phyloP scores from a whole-genome alignment of 2,329 filamentous ascomycete genomes.

The Xylaria sp. region DNA sequence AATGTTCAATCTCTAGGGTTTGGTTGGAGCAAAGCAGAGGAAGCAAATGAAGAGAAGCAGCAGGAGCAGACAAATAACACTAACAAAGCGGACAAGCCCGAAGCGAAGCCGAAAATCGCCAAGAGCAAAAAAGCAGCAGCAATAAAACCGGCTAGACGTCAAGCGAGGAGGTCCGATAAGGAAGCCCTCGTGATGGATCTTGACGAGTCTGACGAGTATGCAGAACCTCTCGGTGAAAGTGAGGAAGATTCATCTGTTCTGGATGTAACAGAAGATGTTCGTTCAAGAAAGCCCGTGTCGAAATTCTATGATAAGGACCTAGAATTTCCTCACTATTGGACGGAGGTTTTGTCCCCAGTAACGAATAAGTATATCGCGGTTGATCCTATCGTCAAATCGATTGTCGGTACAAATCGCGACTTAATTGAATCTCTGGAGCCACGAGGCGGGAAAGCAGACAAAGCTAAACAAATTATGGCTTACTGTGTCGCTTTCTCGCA shows the following conservation, averaged over 20 bases:
- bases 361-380: constrained; percentile 83
- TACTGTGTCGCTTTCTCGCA: constrained; percentile 86
- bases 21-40: constrained; percentile 88
- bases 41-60: constrained; percentile 68
- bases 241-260: constrained; percentile 70
- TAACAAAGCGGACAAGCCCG: constrained; percentile 29
- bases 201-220: constrained; percentile 60
- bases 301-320: constrained; percentile 78
- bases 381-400: constrained; percentile 75
- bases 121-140: constrained; percentile 36
- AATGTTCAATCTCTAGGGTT: constrained; percentile 89
- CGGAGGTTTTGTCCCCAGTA: constrained; percentile 84
- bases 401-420: constrained; percentile 77
- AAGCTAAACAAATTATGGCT: constrained; percentile 86
- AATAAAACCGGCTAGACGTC: constrained; percentile 42
- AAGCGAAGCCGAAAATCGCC: constrained; percentile 53
- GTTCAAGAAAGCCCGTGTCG: constrained; percentile 53
- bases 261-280: constrained; percentile 61
- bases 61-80: constrained; percentile 37
- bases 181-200: constrained; percentile 45
- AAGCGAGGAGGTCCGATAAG: constrained; percentile 43
- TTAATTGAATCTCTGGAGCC: constrained; percentile 81
- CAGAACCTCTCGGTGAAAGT: constrained; percentile 61
- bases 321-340: constrained; percentile 91
- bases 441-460: constrained; percentile 83